These are phyloP conservation scores for Colletotrichum caudatum DNA, from an alignment of 2,329 filamentous ascomycete species.

Conservation along the genomic window DNA sequence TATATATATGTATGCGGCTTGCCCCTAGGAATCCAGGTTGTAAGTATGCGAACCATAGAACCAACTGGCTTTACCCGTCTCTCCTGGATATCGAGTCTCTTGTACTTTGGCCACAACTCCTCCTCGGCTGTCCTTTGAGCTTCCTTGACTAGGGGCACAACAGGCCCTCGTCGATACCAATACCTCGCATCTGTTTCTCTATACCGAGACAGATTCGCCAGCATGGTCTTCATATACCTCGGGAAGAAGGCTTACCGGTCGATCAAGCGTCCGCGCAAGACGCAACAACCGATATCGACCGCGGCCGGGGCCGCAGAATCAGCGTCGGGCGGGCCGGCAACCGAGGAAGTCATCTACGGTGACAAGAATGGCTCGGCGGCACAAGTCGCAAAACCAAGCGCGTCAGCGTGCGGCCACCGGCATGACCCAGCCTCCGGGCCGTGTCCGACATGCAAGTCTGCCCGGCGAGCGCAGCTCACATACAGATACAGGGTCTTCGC, in stretches of 20 bases:
- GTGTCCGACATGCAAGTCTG: conserved; percentile 51
- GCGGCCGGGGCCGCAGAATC: not conserved
- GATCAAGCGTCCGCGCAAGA: conserved; percentile 9
- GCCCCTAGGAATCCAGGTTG: not conserved
- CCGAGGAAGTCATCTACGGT: not conserved
- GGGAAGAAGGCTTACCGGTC: conserved; percentile 30
- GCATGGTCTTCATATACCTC: conserved; percentile 38
- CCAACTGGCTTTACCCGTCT: not conserved
- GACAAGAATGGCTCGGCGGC: not conserved
- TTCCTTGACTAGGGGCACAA: not conserved
- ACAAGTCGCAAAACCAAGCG: not conserved
- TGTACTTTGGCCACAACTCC: not conserved
- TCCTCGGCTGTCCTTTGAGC: not conserved
- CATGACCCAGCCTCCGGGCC: conserved; percentile 6
- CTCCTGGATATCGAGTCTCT: not conserved
- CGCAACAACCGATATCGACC: not conserved
- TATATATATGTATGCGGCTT: conserved; percentile 10
- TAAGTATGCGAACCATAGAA: not conserved
- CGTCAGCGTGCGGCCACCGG: conserved; percentile 22
- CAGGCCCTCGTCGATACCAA: not conserved
- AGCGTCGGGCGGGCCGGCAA: not conserved
- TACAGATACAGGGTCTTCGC: conserved; percentile 71
- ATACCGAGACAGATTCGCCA: not conserved
- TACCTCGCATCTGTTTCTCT: not conserved
- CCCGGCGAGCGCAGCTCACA: conserved; percentile 49